Evolutionary conservation across 1,139 yeast genomes (phyloP).

Genomic region (Kluyveromyces sp.): DNA sequence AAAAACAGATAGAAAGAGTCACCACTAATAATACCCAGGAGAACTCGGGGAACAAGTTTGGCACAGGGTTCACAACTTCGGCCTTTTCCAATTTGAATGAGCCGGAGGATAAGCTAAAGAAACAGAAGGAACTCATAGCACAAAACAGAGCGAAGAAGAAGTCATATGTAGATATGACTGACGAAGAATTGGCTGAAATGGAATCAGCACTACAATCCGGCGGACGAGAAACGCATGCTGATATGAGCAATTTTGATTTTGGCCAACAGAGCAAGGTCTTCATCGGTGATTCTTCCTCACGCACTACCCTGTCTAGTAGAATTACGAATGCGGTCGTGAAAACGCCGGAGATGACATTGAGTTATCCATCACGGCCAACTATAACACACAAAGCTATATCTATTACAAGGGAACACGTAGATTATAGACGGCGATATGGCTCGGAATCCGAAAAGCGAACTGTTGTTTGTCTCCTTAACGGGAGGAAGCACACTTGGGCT

Average conservation of each 20-base stretch:
- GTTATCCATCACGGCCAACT: conserved; percentile 49
- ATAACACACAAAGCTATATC: conserved; percentile 47
- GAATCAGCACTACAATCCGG: conserved; percentile 46
- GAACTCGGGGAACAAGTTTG: conserved; percentile 27
- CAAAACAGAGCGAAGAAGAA: conserved; percentile 36
- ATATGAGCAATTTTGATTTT: conserved; percentile 31
- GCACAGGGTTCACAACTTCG: conserved; percentile 24
- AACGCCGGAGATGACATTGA: conserved; percentile 7
- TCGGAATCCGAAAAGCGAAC: conserved; percentile 35
- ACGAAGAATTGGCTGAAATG: conserved; percentile 54
- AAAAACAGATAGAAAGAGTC: conserved; percentile 15
- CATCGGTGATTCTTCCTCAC: conserved; percentile 11
- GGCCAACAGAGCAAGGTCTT: conserved; percentile 23
- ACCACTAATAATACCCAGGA: conserved; percentile 27
- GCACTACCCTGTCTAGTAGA: not conserved
- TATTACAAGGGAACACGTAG: conserved; percentile 39
- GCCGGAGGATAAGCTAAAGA: conserved; percentile 26
- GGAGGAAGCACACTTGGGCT: conserved; percentile 63
- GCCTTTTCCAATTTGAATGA: conserved; percentile 31
- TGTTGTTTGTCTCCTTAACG: conserved; percentile 54
- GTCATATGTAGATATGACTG: conserved; percentile 56
- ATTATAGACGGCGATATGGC: conserved; percentile 30
- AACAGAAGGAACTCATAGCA: conserved; percentile 4
- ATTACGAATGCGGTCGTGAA: not conserved
- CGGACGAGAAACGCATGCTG: conserved; percentile 22